These are phyloP conservation scores for Mycena rebaudengoi DNA, from an alignment of 768 basidiomycete genomes.

Conservation along the genomic window DNA sequence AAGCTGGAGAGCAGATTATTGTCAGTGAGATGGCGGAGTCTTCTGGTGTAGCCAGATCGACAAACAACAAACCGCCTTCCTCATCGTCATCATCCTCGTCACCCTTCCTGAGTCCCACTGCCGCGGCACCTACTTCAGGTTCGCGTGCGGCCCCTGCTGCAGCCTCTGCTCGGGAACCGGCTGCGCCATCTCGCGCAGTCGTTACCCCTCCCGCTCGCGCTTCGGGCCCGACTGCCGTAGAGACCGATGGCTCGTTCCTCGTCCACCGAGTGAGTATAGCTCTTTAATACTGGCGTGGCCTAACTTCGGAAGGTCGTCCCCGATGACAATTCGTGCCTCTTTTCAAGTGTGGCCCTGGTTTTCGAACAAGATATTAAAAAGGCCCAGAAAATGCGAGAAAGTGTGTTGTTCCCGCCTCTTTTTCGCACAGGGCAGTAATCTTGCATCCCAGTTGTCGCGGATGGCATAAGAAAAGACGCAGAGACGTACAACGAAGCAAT, in stretches of 20 bases:
- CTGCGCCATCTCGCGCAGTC: conserved; percentile 26
- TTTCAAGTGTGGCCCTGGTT: conserved; percentile 84
- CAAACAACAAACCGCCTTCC: conserved; percentile 31
- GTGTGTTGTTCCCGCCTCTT: conserved; percentile 50
- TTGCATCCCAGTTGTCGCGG: conserved; percentile 76
- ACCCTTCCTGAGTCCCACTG: conserved; percentile 11
- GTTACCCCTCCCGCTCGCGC: conserved; percentile 28
- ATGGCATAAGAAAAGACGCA: conserved; percentile 77
- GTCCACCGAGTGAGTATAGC: conserved; percentile 70
- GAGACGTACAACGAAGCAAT: conserved; percentile 85
- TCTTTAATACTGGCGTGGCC: neutral
- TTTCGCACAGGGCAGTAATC: neutral
- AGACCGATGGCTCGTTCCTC: conserved; percentile 69
- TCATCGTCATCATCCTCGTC: conserved; percentile 21
- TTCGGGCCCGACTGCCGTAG: conserved; percentile 64
- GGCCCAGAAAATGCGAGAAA: conserved; percentile 74
- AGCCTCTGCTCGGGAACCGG: conserved; percentile 26
- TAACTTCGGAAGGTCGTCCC: conserved; percentile 71
- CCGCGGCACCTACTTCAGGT: conserved; percentile 11
- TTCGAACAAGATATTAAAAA: conserved; percentile 86
- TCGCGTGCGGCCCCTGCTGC: neutral
- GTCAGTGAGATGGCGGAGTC: conserved; percentile 57
- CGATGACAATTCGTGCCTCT: conserved; percentile 98
- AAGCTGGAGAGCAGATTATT: conserved; percentile 86
- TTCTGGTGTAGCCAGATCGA: conserved; percentile 30